Evolutionary conservation across 352 stramenopile genomes (phyloP), one percentile per base, ranked within the genome.

Genomic region (Peronospora tabacina): DNA sequence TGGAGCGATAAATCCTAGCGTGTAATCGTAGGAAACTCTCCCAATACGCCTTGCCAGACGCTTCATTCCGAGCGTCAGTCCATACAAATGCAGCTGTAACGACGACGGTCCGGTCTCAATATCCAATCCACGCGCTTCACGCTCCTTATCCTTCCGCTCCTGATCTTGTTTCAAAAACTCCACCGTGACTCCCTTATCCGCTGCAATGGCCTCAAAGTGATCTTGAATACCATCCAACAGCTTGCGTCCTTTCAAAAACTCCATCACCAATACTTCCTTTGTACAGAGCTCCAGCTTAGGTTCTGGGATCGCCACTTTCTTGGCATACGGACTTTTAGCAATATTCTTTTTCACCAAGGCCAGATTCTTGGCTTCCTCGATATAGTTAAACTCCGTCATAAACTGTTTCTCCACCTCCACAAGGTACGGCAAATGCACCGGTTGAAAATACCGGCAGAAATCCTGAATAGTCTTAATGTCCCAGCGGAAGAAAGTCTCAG

Each of bases 361-460:
- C 10, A 98, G 66, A 53, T 98, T 96, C 48, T 85, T 75, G 36
- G 84, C 91, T 63, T 98, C 95, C 56, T 90, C 70, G 0, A 72
- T 39, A 76, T 98, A 98, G 61, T 98, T 92, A 67, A 98, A 98
- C 68, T 98, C 95, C 16, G 89, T 98, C 85, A 97, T 93, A 61
- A 98, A 98, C 71, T 98, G 94, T 53, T 95, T 95, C 70, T 98
- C 94, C 37, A 98, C 90, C 61, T 98, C 93, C 19, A 96, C 81
- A 6, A 98, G 63, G 44, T 92, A 90, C 16, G 88, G 83, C 37
- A 98, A 68, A 59, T 98, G 90, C 20, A 88, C 91, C 2, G 95
- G 95, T 55, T 98, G 91, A 33, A 96, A 96, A n/a, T 97, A 63
- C 33, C 87, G 66, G 52, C 87, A 96, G 63, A 98, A 98, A 40